A percentile compares a stretch with the other conserved stretches of the same genome.
Evolutionary conservation across 257 asterid species (phyloP).

Genomic region (Ilex aquifolium): DNA sequence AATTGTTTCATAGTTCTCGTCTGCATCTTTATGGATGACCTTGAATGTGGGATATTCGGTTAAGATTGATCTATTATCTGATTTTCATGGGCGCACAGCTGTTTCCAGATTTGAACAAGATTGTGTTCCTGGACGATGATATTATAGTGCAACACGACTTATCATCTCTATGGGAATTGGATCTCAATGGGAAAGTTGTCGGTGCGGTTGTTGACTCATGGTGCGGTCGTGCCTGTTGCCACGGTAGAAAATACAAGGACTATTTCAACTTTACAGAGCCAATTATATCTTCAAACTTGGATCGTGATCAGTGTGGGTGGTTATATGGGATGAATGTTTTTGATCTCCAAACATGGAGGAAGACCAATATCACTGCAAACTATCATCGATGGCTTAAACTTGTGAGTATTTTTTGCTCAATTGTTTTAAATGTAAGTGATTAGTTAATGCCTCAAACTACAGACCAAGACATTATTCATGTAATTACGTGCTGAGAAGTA

Average conservation of each 20-base stretch:
- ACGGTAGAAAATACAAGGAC: constrained; percentile 61
- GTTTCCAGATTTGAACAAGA: constrained; percentile 70
- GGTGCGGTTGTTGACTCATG: constrained; percentile 80
- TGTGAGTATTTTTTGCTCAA: constrained; percentile 37
- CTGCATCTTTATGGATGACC: constrained; percentile 18
- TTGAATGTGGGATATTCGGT: constrained; percentile 7
- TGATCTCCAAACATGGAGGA: constrained; percentile 77
- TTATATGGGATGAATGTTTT: constrained; percentile 71
- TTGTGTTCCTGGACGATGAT: constrained; percentile 85
- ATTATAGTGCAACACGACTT: constrained; percentile 71
- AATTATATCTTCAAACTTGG: constrained; percentile 25
- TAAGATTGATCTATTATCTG: constrained; percentile 23
- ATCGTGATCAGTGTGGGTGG: constrained; percentile 48
- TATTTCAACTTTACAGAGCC: constrained; percentile 65
- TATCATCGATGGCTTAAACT: constrained; percentile 86
- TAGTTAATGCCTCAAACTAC: too few relatives aligned
- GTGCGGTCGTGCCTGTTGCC: constrained; percentile 58
- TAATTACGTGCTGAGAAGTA: too few relatives aligned
- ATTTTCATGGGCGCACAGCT: constrained; percentile 54
- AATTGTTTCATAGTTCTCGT: constrained; percentile 2
- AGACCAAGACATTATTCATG: too few relatives aligned
- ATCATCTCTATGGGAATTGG: constrained; percentile 76
- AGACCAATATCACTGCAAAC: constrained; percentile 51
- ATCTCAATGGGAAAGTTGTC: constrained; percentile 66
- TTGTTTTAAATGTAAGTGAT: too few relatives aligned